Evolutionary conservation across 2,329 filamentous ascomycete species (phyloP), one percentile per base, ranked within the genome.

Genomic region (Bipolaris oryzae): DNA sequence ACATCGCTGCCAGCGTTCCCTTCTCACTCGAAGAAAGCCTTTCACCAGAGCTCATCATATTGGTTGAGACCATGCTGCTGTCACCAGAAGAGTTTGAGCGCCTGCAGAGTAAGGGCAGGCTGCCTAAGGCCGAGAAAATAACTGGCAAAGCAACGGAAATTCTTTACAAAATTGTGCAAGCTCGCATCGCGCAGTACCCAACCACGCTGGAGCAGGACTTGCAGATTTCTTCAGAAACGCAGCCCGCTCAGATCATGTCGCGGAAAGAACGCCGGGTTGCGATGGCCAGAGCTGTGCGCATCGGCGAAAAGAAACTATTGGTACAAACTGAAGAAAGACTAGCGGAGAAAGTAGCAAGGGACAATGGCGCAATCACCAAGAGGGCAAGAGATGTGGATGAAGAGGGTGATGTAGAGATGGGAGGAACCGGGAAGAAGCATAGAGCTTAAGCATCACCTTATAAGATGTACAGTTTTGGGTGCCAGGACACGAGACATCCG

Each of bases 251-350:
- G 10, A 41, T 25, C 43, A 50, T 53, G 5, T 48, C 49, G 1
- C 38, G 56, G 5, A 62, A 66, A 62, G 57, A 72, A 66, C 51
- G 65, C 56, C 69, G 72, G 55, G 64, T 74, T 71, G 60, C 68
- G 59, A 89, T 90, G 86, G 90, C 90, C 0, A 68, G 87, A 20
- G 78, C 84, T 48, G 88, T 92, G 34, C 84, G 90, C 57, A 76
- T 87, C 2, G 90, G 90, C 13, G 90, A 94, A 76, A 92, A 92
- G 73, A 81, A 82, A 63, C 79, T 93, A 5, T 70, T 92, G 21
- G 76, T 80, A 53, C 81, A 86, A 67, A 80, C 86, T 1, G 79
- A 83, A 56, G 57, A 67, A 34, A 71, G 67, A 1, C 51, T 75
- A 44, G 57, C 53, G 6, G 61, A 63, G 41, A 60, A 50, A 16